Evolutionary conservation across 2,329 filamentous ascomycete genomes (phyloP).

Genomic region (Penicillium sp.): DNA sequence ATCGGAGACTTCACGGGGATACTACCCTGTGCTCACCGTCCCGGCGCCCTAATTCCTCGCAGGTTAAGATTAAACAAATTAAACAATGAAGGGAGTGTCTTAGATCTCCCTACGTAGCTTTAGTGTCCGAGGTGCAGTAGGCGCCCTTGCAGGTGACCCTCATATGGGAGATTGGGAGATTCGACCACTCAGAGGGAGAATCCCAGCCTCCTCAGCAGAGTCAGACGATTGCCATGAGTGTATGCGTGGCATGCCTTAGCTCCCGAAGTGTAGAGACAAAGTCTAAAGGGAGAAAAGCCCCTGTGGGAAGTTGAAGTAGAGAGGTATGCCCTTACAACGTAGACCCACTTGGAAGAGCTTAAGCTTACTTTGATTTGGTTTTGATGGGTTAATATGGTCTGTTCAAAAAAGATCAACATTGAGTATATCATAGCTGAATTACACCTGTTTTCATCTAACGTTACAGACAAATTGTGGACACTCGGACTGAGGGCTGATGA

Average conservation of each 20-base stretch:
- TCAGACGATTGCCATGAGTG: background rate
- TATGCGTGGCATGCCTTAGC: slow-evolving; percentile 15
- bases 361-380: background rate
- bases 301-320: background rate
- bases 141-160: slow-evolving; percentile 16
- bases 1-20: slow-evolving; percentile 2
- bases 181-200: background rate
- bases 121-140: slow-evolving; percentile 2
- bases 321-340: background rate
- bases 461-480: background rate
- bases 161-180: background rate
- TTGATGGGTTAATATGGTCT: background rate
- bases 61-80: slow-evolving; percentile 13
- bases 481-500: background rate
- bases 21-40: slow-evolving; percentile 1
- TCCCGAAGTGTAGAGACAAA: background rate
- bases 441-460: background rate
- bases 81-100: slow-evolving; percentile 21
- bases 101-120: background rate
- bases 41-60: slow-evolving; percentile 12
- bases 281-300: background rate
- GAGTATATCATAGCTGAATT: background rate
- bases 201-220: background rate
- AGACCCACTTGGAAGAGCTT: slow-evolving; percentile 5
- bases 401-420: no score